Conservation (phyloP, 202 grass and related monocot genomes). For the Bolboschoenoplectus hybrid region DNA sequence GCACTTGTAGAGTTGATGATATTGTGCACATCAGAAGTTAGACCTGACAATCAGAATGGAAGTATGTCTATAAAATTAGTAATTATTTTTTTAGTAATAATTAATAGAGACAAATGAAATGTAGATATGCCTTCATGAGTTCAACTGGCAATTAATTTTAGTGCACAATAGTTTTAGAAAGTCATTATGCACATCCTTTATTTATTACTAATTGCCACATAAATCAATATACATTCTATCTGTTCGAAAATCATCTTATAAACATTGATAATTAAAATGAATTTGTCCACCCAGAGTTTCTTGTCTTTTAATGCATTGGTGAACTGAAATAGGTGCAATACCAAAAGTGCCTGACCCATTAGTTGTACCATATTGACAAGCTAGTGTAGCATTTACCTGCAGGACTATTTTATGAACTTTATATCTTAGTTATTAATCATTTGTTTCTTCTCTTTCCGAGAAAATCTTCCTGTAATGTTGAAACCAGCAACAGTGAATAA, state of each 20-base stretch:
- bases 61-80: neutral
- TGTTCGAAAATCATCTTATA: neutral
- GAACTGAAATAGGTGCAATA: constrained; percentile 26
- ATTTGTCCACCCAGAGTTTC: neutral
- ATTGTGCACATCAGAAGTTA: neutral
- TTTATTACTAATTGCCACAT: neutral
- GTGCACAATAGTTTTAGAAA: constrained; percentile 11
- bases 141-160: constrained; percentile 12
- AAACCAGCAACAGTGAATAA: neutral
- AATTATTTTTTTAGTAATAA: constrained; percentile 7
- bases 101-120: neutral
- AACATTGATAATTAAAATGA: constrained; percentile 10
- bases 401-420: constrained; percentile 38
- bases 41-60: neutral
- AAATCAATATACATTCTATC: constrained; percentile 5
- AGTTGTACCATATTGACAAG: neutral
- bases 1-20: constrained; percentile 6
- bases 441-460: constrained; percentile 28
- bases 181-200: neutral
- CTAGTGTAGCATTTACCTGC: constrained; percentile 20
- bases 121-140: neutral
- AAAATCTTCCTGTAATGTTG: neutral
- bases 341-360: neutral
- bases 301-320: neutral
- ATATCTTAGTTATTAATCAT: constrained; percentile 20